Conservation (phyloP, 768 basidiomycete species). For the Lentinula detonsa region DNA sequence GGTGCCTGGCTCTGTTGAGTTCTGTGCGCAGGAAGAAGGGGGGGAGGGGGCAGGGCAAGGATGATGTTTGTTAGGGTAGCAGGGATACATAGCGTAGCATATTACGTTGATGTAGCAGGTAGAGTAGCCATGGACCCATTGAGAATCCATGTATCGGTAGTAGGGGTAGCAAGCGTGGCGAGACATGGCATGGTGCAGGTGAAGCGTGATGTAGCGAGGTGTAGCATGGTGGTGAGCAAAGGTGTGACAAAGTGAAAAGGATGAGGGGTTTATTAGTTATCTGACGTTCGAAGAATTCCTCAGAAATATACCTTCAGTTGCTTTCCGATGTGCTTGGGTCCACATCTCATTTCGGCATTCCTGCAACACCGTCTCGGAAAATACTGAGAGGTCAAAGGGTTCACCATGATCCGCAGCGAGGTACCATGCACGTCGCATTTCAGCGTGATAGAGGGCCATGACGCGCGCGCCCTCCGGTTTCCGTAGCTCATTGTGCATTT, state of each 20-base stretch:
- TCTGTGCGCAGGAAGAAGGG: background rate
- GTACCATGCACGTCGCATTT: background rate
- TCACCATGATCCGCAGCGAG: background rate
- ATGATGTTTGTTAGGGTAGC: background rate
- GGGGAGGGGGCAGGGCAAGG: background rate
- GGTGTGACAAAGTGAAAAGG: background rate
- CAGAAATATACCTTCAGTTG: background rate
- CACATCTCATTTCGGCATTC: background rate
- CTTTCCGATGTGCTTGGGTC: background rate
- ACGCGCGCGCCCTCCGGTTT: background rate
- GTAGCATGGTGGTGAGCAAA: background rate
- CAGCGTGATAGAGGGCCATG: slow-evolving; percentile 3
- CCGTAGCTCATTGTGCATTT: background rate
- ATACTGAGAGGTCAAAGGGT: slow-evolving; percentile 1
- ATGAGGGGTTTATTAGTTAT: background rate
- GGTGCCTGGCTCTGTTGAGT: background rate
- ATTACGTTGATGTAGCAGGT: background rate
- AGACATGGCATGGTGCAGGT: background rate
- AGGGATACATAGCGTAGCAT: background rate
- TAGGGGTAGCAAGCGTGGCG: background rate
- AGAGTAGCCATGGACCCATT: background rate
- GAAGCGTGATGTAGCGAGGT: background rate
- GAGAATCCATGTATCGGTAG: no score
- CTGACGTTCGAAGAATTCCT: background rate
- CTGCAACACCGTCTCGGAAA: background rate